Evolutionary conservation across 1,139 yeast species (phyloP), one percentile per base, ranked within the genome.

Genomic region (Saccharomyces hybrid): DNA sequence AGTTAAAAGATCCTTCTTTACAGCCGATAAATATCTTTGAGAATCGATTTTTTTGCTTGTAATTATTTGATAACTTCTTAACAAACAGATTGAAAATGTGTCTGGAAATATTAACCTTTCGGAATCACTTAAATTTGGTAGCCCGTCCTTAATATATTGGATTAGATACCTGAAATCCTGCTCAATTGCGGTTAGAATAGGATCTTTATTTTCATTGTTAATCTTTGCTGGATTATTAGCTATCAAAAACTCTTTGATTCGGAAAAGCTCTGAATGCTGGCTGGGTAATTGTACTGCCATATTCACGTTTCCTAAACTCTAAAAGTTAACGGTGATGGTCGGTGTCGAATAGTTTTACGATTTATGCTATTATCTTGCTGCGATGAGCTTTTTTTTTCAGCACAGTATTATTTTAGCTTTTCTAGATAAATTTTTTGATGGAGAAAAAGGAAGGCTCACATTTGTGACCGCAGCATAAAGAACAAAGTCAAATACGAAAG

Each of bases 21-120:
- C 59, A 5, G 59, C 50, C 2, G 42, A 23, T n/a, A 41, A 29
- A 51, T 60, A 56, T 49, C 48, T 34, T 50, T 50, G 32, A 26
- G 55, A 49, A 46, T 55, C 58, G 41, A 57, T 16, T 28, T 55
- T 51, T 50, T 61, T 57, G 53, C 62, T 47, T 54, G 58, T 49
- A 48, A 58, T 41, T 49, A 59, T 52, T 52, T 68, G 62, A 38
- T 56, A 55, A 32, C 79, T 71, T 58, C 95, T 73, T 26, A 81
- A 75, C 3, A 84, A 62, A 83, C 91, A 86, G 1, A 88, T 75
- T 0, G 88, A 74, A 42, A 86, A 63, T 0, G 86, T 74, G 62
- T 87, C 95, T 47, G 82, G 78, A 16, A 82, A 74, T 0, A 75
- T 46, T 0, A 80, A 72, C 54, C 83, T 71, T 11, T 31, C 31